Evolutionary conservation across 2,329 filamentous ascomycete species (phyloP).

Genomic region (Fonsecaea erecta): DNA sequence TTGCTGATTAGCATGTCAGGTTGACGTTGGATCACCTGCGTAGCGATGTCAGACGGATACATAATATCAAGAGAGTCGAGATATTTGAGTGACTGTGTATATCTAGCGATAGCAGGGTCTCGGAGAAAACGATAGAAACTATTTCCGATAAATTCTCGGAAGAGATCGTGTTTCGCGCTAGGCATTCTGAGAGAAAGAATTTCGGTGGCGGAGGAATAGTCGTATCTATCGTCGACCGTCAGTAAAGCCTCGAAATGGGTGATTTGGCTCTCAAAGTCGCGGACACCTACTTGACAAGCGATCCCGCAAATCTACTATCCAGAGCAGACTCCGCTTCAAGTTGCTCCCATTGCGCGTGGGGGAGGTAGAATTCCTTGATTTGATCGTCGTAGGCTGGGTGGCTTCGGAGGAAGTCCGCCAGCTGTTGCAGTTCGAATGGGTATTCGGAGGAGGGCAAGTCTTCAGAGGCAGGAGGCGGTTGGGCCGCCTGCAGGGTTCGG

Average conservation of each 20-base stretch:
- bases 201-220: slow-evolving; percentile 9
- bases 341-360: neutral
- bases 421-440: neutral
- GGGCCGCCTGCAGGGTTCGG: too few species aligned
- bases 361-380: neutral
- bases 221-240: slow-evolving; percentile 6
- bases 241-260: neutral
- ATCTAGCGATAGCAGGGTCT: neutral
- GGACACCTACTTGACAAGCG: neutral
- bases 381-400: neutral
- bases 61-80: neutral
- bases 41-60: neutral
- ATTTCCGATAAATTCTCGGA: neutral
- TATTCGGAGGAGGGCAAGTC: too few species aligned
- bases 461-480: too few species aligned
- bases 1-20: neutral
- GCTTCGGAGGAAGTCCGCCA: neutral
- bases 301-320: neutral
- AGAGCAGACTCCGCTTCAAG: neutral
- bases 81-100: neutral
- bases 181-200: slow-evolving; percentile 8
- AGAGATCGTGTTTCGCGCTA: neutral
- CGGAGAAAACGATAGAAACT: neutral
- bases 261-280: neutral
- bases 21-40: neutral